These are phyloP conservation scores for Nannochloropsis granulata DNA, from an alignment of 108 stramenopile species.

Conservation along the genomic window DNA sequence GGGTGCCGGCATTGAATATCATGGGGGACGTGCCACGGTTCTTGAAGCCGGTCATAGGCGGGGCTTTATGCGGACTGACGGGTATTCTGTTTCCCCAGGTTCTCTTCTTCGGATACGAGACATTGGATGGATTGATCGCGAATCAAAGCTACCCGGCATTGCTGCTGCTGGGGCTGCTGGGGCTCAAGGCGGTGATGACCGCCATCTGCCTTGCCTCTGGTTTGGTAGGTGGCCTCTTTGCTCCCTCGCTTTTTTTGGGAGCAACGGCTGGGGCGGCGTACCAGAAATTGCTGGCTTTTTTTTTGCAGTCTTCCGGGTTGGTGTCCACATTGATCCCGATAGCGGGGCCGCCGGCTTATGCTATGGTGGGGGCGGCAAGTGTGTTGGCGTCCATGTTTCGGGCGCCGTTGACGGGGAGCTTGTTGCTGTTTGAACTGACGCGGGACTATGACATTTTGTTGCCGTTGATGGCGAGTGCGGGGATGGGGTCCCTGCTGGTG, in stretches of 20 bases:
- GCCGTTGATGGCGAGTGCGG: constrained; percentile 18
- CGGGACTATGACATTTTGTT: constrained; percentile 74
- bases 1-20: neutral
- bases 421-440: constrained; percentile 71
- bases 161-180: constrained; percentile 43
- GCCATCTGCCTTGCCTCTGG: constrained; percentile 64
- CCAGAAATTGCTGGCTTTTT: constrained; percentile 41
- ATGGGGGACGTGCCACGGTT: constrained; percentile 8
- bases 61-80: constrained; percentile 52
- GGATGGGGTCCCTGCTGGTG: constrained; percentile 11
- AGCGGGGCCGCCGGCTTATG: constrained; percentile 57
- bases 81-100: constrained; percentile 63
- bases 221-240: constrained; percentile 77
- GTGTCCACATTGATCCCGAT: constrained; percentile 4
- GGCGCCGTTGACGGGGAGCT: constrained; percentile 63
- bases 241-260: constrained; percentile 74
- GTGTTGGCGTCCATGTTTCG: constrained; percentile 67
- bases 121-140: constrained; percentile 59
- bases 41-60: constrained; percentile 50
- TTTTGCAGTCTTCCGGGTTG: neutral
- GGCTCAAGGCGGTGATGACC: constrained; percentile 54
- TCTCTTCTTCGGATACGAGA: constrained; percentile 81
- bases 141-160: constrained; percentile 44
- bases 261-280: constrained; percentile 71
- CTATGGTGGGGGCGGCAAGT: constrained; percentile 74